Evolutionary conservation across 2,329 filamentous ascomycete genomes (phyloP), one percentile per base, ranked within the genome.

Genomic region (Zymoseptoria tritici): DNA sequence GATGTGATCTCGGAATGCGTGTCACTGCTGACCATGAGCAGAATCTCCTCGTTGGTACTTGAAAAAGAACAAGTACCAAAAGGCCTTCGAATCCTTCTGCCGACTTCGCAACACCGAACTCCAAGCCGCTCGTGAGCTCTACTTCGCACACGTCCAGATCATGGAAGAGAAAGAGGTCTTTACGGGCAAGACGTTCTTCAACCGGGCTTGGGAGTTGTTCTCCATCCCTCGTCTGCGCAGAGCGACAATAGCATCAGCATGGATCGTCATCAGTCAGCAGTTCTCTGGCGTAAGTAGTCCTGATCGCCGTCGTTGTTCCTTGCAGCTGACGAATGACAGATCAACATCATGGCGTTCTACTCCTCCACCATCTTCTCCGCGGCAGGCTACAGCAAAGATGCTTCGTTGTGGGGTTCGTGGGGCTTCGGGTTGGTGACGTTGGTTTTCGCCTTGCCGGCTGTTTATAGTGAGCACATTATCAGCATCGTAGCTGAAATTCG

Each of bases 381-480:
- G 20, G 71, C 71, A 8, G 71, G 71, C 3, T 76, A 74, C 20
- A 55, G 69, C 66, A n/a, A 66, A 76, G 64, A 78, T 76, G 64
- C 77, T 74, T 65, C 77, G 5, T 71, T 86, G n/a, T 72, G 84
- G 19, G 82, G 80, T 0, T 83, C 82, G 0, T 81, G 80, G 66
- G 83, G 83, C 0, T 85, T 84, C 60, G 84, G 84, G 2, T 71
- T 85, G 0, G 76, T 84, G 57, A 84, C 81, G 63, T 85, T 84
- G 63, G 52, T 84, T 54, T 85, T 85, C 64, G 82, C 83, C 0
- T 80, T 79, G 60, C 83, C 83, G 0, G 82, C 83, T 1, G 72
- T 86, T 42, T 85, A 78, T 76, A 76, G 36, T 46, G 16, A 46
- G 36, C 36, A 46, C 36, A 46, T 4, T n/a, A 7, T 46, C 16